Evolutionary conservation across 805 yeast genomes (phyloP).

Genomic region (Komagataella phaffii): DNA sequence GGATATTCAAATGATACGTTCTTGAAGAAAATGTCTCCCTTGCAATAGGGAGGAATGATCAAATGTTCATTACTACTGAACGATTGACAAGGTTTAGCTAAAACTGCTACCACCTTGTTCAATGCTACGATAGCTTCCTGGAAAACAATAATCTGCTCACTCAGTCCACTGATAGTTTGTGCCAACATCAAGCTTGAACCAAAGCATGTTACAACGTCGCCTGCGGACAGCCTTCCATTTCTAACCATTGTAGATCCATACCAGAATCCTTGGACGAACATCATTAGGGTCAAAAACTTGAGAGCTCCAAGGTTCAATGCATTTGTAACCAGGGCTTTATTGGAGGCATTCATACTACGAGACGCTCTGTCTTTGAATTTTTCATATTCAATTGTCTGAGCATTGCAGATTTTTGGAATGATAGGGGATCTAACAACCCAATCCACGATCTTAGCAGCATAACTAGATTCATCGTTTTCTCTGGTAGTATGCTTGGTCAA

Average conservation of each 20-base stretch:
- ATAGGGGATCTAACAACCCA: conserved; percentile 56
- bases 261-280: conserved; percentile 91
- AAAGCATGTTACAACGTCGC: conserved; percentile 70
- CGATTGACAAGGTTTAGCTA: conserved; percentile 3
- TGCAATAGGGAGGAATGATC: conserved; percentile 7
- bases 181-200: conserved; percentile 71
- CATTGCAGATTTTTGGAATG: conserved; percentile 48
- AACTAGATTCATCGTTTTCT: conserved; percentile 46
- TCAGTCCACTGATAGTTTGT: conserved; percentile 36
- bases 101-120: conserved; percentile 31
- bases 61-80: neutral
- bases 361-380: conserved; percentile 22
- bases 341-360: conserved; percentile 23
- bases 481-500: conserved; percentile 32
- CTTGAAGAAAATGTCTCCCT: conserved; percentile 40
- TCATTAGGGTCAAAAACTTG: conserved; percentile 43
- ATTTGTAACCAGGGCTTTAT: conserved; percentile 30
- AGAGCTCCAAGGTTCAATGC: conserved; percentile 43
- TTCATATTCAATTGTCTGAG: conserved; percentile 35
- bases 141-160: conserved; percentile 44
- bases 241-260: conserved; percentile 65
- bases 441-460: conserved; percentile 46
- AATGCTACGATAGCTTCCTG: conserved; percentile 68
- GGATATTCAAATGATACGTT: conserved; percentile 56
- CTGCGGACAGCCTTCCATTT: conserved; percentile 33